Conservation (phyloP, 2,329 filamentous ascomycete species). For the Claviceps africana region DNA sequence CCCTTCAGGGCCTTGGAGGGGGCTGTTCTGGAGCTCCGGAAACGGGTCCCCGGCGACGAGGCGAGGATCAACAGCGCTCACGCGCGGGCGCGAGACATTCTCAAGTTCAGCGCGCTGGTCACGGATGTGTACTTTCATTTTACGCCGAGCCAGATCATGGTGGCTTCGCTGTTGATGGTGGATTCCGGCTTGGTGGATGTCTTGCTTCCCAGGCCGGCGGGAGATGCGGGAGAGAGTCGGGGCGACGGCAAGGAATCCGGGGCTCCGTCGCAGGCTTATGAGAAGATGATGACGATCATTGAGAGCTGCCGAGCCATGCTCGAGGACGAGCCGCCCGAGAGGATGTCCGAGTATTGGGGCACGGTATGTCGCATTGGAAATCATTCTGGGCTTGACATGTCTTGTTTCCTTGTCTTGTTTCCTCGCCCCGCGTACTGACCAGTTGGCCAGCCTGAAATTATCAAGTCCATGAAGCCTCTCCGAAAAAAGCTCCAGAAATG, state of each 20-base stretch:
- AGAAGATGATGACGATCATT: constrained; percentile 36
- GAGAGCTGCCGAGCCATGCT: constrained; percentile 39
- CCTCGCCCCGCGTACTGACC: neutral
- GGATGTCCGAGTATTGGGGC: constrained; percentile 39
- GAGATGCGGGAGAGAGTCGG: constrained; percentile 3
- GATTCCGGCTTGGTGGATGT: constrained; percentile 49
- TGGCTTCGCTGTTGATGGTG: constrained; percentile 63
- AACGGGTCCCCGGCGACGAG: constrained; percentile 48
- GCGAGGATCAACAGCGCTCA: constrained; percentile 48
- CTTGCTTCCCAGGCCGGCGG: constrained; percentile 27
- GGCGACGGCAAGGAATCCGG: constrained; percentile 7
- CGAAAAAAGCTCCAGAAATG: constrained; percentile 60
- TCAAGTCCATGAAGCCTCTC: constrained; percentile 38
- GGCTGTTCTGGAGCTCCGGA: constrained; percentile 66
- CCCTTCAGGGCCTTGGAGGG: constrained; percentile 82
- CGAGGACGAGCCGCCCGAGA: constrained; percentile 41
- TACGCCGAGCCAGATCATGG: constrained; percentile 86
- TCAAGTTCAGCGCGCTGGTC: constrained; percentile 68
- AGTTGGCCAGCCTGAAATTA: constrained; percentile 25
- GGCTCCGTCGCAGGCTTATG: constrained; percentile 17
- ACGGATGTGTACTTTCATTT: constrained; percentile 97
- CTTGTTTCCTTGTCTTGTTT: neutral
- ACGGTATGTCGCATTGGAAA: constrained; percentile 23
- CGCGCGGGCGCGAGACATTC: constrained; percentile 53
- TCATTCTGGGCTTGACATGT: too few relatives aligned